Evolutionary conservation across 805 yeast species (phyloP), one percentile per base, ranked within the genome.

Genomic region (Hanseniaspora guilliermondii): DNA sequence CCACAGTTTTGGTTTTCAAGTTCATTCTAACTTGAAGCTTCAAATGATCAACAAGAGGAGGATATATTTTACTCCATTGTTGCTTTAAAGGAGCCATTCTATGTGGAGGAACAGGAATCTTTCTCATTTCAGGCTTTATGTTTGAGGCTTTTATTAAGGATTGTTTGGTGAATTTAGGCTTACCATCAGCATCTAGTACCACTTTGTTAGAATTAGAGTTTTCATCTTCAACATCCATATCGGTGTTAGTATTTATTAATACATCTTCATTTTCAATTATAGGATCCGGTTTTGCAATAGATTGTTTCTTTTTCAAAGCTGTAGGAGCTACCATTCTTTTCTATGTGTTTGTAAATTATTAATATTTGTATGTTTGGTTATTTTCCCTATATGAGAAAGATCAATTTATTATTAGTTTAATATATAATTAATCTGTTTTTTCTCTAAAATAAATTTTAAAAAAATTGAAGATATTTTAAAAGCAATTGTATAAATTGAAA

Each of bases 11-110:
- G n/a, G 87, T 82, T 65, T 81, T 82, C 59, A 86, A 70, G 68
- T 93, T 91, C 97, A 93, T 91, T 71, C 97, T 79, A 47, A 93
- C 97, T 70, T 93, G 98, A 59, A 93, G 74, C 66, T 93, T 88
- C 61, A 93, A 76, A 70, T 89, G 96, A 58, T 93, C 96, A 37
- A 93, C 97, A 60, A 93, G 73, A 6, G 98, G 97, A 35, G 95
- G 95, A 66, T 93, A 93, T 45, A 93, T 83, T 67, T 93, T 93
- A 45, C 87, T 77, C 99, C 99, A 93, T 46, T 82, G 76, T 59
- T 79, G 79, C 68, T 87, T 85, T 63, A 93, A 76, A 24, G 98
- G 98, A 1, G 95, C 77, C 88, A 93, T 84, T 75, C 99, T 79
- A 68, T 93, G 97, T 32, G 97, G 97, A 40, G 98, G 98, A 33